Evolutionary conservation across 140 eudicot genomes (phyloP), one percentile per base, ranked within the genome.

Genomic region (Ambrosia hybrid): DNA sequence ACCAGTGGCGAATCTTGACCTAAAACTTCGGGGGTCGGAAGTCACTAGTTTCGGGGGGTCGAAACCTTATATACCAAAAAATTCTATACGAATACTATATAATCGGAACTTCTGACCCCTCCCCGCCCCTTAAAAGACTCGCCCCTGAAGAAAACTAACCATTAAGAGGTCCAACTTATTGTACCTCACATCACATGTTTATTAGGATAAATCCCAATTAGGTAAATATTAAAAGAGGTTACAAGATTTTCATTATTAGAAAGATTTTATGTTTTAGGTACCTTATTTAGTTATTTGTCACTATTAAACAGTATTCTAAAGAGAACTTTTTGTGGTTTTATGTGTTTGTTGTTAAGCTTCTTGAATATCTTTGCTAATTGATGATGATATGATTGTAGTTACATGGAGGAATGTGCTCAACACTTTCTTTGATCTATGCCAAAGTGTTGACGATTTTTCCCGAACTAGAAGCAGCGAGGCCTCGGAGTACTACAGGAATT

Each of bases 341-440:
- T 13, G 46, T 39, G 45, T 70, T 63, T 52, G 12, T 4, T 62
- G 12, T 11, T 48, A 21, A 21, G 30, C 30, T 21, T 21, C 30
- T 21, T 21, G 30, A 21, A 21, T 21, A 21, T 21, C 30, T 21
- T 21, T 21, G 30, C 58, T 72, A 57, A 76, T 76, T 67, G 70
- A 71, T 26, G 8, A 4, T 48, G 9, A 57, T 84, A 53, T 39
- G 70, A 21, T 46, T 76, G 71, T 83, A 94, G 99, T 80, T 90
- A 83, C 99, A 94, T 82, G 99, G 94, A 73, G 97, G 86, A 73
- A 90, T 94, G 97, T 94, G 99, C 80, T 78, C 81, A 80, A 77
- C 80, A 10, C 84, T 94, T 3, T 86, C 86, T 51, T 17, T 79
- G 26, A 59, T 94, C 26, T 94, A 94, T 75, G 80, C 81, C 66